Base-by-base conservation (phyloP, 2,329 filamentous ascomycete genomes). In the Cryphonectria radicalis region DNA sequence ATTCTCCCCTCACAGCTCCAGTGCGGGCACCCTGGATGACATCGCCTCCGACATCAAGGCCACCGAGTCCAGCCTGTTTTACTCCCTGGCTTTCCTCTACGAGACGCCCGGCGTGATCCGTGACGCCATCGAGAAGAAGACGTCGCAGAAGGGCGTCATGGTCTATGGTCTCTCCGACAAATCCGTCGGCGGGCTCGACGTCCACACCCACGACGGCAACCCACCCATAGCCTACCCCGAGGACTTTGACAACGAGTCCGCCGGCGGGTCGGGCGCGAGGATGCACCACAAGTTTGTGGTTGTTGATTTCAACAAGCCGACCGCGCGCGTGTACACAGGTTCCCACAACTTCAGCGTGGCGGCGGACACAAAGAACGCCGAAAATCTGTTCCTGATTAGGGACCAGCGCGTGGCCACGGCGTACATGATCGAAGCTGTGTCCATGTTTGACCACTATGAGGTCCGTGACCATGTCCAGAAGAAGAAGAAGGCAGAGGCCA, bases 11-110 rank as follows among this genome's bases (percentile, higher is more conserved):
- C 74, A 76, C 66, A 75, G 74, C 67, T 72, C 74, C 43, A 75
- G 73, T 22, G 73, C 66, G 1, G 71, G 63, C 50, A 67, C 73
- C 19, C 70, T 76, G n/a, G 70, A 73, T 2, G 71, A 66, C 53
- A 74, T 76, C 37, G 74, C 74, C 5, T 35, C 66, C 37, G 82
- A 84, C 64, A 80, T 83, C 70, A 79, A 78, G 57, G 78, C 80
- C 0, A 76, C 81, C 17, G 75, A 79, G 60, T 76, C 74, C 13
- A 76, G 74, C 63, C 67, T 76, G 6, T 76, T 76, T 60, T 76
- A 76, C 67, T 76, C 74, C 22, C 74, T 76, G 53, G 74, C 74
- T n/a, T 76, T 76, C 66, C 68, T 76, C 6, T 76, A 76, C 40
- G 71, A 76, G 67, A 76, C 74, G 0, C 90, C 70, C 1, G 74